Conservation (phyloP, 495 filamentous ascomycete genomes). For the Entonaema liquescens region DNA sequence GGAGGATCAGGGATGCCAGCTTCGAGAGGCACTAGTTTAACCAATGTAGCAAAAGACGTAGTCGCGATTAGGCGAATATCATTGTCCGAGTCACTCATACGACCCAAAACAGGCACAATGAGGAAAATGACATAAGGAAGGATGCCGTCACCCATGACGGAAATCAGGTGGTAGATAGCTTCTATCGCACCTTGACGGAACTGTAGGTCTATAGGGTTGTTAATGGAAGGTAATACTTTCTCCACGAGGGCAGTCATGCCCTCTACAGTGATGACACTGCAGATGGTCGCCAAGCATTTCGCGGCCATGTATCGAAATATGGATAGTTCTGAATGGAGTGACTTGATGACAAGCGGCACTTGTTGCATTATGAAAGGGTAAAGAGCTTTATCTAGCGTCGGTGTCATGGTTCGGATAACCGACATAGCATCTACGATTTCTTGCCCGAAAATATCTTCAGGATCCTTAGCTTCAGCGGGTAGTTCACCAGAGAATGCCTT, state of each 20-base stretch:
- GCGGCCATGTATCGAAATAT: slow-evolving; percentile 96
- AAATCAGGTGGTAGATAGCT: slow-evolving; percentile 92
- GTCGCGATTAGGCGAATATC: slow-evolving; percentile 94
- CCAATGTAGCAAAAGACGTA: slow-evolving; percentile 94
- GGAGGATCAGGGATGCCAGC: slow-evolving; percentile 97
- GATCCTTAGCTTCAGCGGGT: slow-evolving; percentile 72
- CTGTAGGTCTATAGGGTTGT: slow-evolving; percentile 82
- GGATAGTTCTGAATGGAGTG: slow-evolving; percentile 83
- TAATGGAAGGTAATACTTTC: slow-evolving; percentile 88
- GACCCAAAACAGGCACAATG: slow-evolving; percentile 94
- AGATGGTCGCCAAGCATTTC: slow-evolving; percentile 96
- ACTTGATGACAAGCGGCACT: slow-evolving; percentile 86
- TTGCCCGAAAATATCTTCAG: slow-evolving; percentile 79
- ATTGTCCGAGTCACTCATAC: slow-evolving; percentile 99
- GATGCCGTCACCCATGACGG: slow-evolving; percentile 97
- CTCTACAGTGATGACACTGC: slow-evolving; percentile 92
- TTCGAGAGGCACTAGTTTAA: slow-evolving; percentile 98
- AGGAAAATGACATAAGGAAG: slow-evolving; percentile 98
- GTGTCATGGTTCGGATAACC: slow-evolving; percentile 86
- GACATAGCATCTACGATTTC: slow-evolving; percentile 94
- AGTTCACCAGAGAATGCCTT: slow-evolving; percentile 78
- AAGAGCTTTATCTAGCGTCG: slow-evolving; percentile 77
- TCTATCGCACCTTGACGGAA: slow-evolving; percentile 93
- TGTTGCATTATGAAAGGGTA: slow-evolving; percentile 80
- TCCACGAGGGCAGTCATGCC: slow-evolving; percentile 97